Evolutionary conservation across 148 eudicot species (phyloP).

Genomic region (Spergularia marina): DNA sequence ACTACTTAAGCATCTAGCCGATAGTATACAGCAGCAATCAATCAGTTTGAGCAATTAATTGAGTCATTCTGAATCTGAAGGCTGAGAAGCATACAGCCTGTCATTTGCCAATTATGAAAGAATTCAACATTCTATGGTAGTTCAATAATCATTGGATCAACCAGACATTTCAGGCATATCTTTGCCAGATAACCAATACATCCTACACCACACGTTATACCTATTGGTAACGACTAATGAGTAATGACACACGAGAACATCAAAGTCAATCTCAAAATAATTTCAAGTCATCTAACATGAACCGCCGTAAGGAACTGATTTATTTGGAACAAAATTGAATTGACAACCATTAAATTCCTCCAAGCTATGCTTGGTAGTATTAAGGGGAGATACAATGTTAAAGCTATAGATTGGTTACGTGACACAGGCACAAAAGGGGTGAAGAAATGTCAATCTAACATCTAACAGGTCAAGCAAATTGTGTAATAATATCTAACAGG

Average conservation of each 20-base stretch:
- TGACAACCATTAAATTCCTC: conserved; percentile 12
- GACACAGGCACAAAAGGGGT: neutral
- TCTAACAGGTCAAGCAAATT: neutral
- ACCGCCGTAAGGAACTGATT: too few relatives aligned
- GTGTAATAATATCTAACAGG: too few relatives aligned
- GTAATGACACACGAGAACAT: too few relatives aligned
- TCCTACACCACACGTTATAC: neutral
- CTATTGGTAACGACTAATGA: neutral
- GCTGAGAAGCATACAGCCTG: conserved; percentile 21
- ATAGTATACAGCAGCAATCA: conserved; percentile 12
- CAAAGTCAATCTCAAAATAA: too few relatives aligned
- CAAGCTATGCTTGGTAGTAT: conserved; percentile 11
- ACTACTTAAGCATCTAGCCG: conserved; percentile 23
- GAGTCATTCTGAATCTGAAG: conserved; percentile 16
- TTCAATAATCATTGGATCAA: conserved; percentile 19
- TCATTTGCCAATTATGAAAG: conserved; percentile 21
- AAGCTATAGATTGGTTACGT: neutral
- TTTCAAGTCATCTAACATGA: too few relatives aligned
- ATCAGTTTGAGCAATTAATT: conserved; percentile 18
- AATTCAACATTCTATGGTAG: conserved; percentile 10
- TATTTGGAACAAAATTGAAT: neutral
- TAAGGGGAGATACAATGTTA: conserved; percentile 5
- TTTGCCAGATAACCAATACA: neutral
- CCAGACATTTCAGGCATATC: conserved; percentile 2
- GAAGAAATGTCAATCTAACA: conserved; percentile 12